Conservation (phyloP, 768 basidiomycete genomes). For the Termitomyces sp. region DNA sequence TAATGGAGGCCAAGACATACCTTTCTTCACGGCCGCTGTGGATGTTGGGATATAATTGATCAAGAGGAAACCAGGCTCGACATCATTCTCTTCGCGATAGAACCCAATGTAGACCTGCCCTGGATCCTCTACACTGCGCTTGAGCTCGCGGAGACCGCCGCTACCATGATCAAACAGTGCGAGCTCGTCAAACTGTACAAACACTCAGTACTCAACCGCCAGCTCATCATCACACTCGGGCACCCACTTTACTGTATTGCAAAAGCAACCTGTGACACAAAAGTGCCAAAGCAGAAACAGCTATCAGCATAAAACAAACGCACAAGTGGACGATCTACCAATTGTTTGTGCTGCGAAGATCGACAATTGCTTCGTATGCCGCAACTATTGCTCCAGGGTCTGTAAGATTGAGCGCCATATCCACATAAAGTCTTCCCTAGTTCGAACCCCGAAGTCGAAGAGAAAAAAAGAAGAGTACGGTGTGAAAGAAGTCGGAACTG, state of each 20-base stretch:
- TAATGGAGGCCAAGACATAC: constrained; percentile 13
- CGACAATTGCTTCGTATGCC: constrained; percentile 15
- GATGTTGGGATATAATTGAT: constrained; percentile 41
- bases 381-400: constrained; percentile 15
- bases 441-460: not conserved
- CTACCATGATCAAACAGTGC: constrained; percentile 32
- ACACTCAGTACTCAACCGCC: constrained; percentile 10
- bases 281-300: not conserved
- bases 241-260: constrained; percentile 17
- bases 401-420: constrained; percentile 16
- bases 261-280: constrained; percentile 13
- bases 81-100: constrained; percentile 34
- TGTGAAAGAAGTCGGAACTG: not conserved
- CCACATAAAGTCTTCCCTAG: not conserved
- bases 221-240: constrained; percentile 1
- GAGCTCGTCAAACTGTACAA: constrained; percentile 30
- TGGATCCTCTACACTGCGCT: constrained; percentile 33
- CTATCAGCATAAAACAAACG: not conserved
- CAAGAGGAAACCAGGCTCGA: constrained; percentile 31
- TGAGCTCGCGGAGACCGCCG: constrained; percentile 39
- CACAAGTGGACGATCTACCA: constrained; percentile 6
- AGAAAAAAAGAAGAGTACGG: not conserved
- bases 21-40: constrained; percentile 30
- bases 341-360: constrained; percentile 13
- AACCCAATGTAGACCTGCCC: constrained; percentile 38